Conservation (phyloP, 1,139 yeast genomes). For the Insectozyma bohioensis region DNA sequence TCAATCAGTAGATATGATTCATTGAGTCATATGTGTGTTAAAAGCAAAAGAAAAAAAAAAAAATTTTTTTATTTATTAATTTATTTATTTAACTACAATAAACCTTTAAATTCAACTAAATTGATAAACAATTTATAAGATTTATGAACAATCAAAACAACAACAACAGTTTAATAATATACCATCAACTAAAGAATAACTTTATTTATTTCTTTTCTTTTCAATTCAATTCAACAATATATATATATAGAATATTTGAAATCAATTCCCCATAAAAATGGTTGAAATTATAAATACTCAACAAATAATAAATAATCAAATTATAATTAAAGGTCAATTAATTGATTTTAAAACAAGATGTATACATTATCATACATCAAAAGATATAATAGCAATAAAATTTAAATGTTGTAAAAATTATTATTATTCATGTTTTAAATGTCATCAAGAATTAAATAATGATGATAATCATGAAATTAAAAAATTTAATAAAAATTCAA, state of each 20-base stretch:
- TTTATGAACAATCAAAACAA: too few relatives aligned
- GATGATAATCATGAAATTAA: constrained; percentile 16
- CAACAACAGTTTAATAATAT: too few relatives aligned
- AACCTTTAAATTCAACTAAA: too few relatives aligned
- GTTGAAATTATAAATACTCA: constrained; percentile 1
- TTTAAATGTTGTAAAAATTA: constrained; percentile 35
- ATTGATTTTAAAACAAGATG: constrained; percentile 40
- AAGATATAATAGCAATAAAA: constrained; percentile 44
- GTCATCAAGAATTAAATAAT: constrained; percentile 28
- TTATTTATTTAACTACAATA: too few relatives aligned
- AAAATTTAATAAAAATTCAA: constrained; percentile 19
- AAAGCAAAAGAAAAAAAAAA: too few relatives aligned
- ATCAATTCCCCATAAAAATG: too few relatives aligned
- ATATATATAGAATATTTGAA: too few relatives aligned
- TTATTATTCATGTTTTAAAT: constrained; percentile 42
- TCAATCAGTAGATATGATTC: too few relatives aligned
- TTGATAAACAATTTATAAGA: too few relatives aligned
- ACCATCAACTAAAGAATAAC: too few relatives aligned
- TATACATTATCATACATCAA: constrained; percentile 32
- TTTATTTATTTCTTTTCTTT: neutral
- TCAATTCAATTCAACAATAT: neutral
- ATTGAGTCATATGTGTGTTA: too few relatives aligned
- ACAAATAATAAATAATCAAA: neutral
- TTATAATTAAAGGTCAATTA: constrained; percentile 17
- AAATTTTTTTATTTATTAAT: too few relatives aligned